Evolutionary conservation across 192 early-diverging fungal genomes (phyloP).

Genomic region (Rhizophagus prolifer): DNA sequence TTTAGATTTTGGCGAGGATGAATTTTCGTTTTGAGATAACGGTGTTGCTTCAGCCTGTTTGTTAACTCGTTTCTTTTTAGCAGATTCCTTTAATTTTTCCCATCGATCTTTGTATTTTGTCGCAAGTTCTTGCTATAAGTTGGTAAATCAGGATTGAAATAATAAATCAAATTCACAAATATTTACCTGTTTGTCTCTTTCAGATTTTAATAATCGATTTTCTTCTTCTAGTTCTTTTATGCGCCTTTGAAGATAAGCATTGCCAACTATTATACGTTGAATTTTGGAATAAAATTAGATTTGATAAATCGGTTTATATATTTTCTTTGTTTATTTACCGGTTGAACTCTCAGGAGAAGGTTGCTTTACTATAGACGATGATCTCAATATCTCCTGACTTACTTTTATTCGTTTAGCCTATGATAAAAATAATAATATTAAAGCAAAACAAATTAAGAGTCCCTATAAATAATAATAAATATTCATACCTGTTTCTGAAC

Average conservation of each 20-base stretch:
- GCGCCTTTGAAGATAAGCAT: constrained; percentile 35
- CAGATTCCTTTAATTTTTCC: constrained; percentile 78
- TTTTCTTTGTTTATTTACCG: constrained; percentile 15
- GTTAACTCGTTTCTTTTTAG: constrained; percentile 39
- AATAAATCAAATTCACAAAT: background rate
- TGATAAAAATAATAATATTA: background rate
- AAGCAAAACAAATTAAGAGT: background rate
- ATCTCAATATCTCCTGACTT: constrained; percentile 42
- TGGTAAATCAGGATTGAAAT: background rate
- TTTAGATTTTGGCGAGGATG: background rate
- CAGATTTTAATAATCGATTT: constrained; percentile 41
- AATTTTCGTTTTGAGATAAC: background rate
- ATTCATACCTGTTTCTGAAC: constrained; percentile 43
- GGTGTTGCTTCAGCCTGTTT: background rate
- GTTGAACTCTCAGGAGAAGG: constrained; percentile 26
- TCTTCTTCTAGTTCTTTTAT: constrained; percentile 64
- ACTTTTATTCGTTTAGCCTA: constrained; percentile 51
- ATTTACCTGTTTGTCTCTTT: constrained; percentile 49
- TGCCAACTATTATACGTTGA: background rate
- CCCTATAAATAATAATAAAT: background rate
- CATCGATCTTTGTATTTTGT: constrained; percentile 74
- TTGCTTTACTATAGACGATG: constrained; percentile 22
- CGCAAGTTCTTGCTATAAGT: constrained; percentile 42
- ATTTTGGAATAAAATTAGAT: background rate
- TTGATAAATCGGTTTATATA: background rate